A percentile compares a stretch with the other conserved stretches of the same genome.
phyloP scores from a whole-genome alignment of 352 stramenopile species.

The Pythium vanterpoolii region DNA sequence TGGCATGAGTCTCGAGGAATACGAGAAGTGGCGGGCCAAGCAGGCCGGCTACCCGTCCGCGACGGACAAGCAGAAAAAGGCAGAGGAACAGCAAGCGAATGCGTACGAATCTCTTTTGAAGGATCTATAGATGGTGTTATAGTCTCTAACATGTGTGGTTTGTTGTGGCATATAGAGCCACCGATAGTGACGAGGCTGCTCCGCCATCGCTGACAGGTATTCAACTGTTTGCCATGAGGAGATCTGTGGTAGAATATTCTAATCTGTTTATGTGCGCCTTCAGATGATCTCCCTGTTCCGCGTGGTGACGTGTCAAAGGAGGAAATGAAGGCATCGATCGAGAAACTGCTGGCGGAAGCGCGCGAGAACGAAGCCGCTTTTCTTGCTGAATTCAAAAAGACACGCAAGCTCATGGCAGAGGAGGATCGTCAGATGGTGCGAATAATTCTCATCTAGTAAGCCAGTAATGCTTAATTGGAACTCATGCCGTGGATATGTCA shows the following conservation, averaged over 20 bases:
- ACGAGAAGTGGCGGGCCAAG: conserved; percentile 80
- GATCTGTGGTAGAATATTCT: background rate
- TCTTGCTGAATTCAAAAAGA: conserved; percentile 73
- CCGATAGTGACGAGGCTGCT: conserved; percentile 7
- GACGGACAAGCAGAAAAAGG: conserved; percentile 20
- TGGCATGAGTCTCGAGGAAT: conserved; percentile 86
- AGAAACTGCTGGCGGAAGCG: conserved; percentile 71
- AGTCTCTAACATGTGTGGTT: background rate
- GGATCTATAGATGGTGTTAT: background rate
- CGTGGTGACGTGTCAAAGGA: conserved; percentile 46
- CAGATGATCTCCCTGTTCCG: conserved; percentile 51
- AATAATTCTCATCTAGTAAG: background rate
- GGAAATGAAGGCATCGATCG: conserved; percentile 71
- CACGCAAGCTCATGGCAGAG: conserved; percentile 34
- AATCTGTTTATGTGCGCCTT: background rate
- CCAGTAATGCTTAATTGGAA: background rate
- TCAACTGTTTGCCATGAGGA: background rate
- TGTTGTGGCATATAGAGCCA: background rate
- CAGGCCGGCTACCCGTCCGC: conserved; percentile 48
- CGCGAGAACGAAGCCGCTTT: conserved; percentile 80
- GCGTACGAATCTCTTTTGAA: background rate
- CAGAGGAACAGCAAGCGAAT: conserved; percentile 40
- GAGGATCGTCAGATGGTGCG: conserved; percentile 82
- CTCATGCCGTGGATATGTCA: background rate
- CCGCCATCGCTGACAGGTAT: conserved; percentile 14